Percentiles rank a stretch among this genome's conserved stretches.
phyloP scores from a whole-genome alignment of 2,329 filamentous ascomycete species.

The Clonostachys chloroleuca region DNA sequence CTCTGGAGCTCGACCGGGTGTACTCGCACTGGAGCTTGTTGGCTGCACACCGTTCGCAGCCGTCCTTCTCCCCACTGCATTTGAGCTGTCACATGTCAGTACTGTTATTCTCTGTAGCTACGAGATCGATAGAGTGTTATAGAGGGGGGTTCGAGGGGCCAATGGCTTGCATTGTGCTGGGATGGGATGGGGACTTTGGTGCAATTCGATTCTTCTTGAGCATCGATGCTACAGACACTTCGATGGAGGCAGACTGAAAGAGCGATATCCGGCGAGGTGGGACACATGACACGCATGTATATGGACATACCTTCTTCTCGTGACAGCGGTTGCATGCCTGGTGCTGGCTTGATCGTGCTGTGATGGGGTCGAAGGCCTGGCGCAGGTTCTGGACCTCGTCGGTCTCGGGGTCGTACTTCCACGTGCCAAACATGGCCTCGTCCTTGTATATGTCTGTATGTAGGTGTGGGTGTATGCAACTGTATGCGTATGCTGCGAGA shows the following conservation, averaged over 20 bases:
- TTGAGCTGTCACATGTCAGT: conserved; percentile 18
- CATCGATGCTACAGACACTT: no score
- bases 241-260: no score
- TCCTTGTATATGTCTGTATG: neutral
- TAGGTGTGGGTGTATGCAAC: neutral
- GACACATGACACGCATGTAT: no score
- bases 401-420: conserved; percentile 31
- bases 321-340: conserved; percentile 31
- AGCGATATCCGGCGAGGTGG: no score
- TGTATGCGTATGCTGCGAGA: neutral
- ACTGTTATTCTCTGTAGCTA: neutral
- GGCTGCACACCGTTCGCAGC: conserved; percentile 25
- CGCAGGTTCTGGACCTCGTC: conserved; percentile 28
- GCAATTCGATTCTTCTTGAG: no score
- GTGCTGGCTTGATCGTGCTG: conserved; percentile 28
- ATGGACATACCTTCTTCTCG: conserved; percentile 26
- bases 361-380: conserved; percentile 26
- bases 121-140: no score
- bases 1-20: conserved; percentile 22
- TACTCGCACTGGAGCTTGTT: conserved; percentile 25
- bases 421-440: conserved; percentile 26
- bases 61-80: conserved; percentile 29
- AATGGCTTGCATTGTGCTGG: no score
- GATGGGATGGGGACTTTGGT: no score
- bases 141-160: no score